Percentiles rank a stretch among this genome's conserved stretches.
Conservation (phyloP, 2,329 filamentous ascomycete genomes). For the Pseudogymnoascus sp. region DNA sequence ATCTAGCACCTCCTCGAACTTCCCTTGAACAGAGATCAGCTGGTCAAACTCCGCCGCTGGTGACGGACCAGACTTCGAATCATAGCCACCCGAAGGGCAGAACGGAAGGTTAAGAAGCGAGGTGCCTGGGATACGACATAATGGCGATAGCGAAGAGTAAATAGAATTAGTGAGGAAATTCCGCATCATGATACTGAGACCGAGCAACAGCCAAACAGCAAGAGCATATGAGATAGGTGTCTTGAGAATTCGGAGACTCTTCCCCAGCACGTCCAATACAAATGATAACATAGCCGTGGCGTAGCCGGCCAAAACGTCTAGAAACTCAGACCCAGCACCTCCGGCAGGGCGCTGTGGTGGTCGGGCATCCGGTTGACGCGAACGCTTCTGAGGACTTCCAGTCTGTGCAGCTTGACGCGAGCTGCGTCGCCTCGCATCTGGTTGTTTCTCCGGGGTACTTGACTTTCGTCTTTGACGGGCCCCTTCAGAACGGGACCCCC, state of each 20-base stretch:
- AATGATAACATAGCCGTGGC: slow-evolving; percentile 32
- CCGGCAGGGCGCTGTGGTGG: background rate
- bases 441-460: slow-evolving; percentile 13
- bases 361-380: background rate
- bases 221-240: slow-evolving; percentile 54
- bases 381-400: slow-evolving; percentile 19
- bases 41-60: slow-evolving; percentile 55
- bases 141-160: slow-evolving; percentile 52
- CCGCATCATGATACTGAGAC: slow-evolving; percentile 48
- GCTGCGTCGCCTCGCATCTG: slow-evolving; percentile 16
- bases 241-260: slow-evolving; percentile 54
- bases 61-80: slow-evolving; percentile 18
- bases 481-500: slow-evolving; percentile 12
- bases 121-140: slow-evolving; percentile 61
- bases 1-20: slow-evolving; percentile 67
- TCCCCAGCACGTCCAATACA: slow-evolving; percentile 44
- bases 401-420: slow-evolving; percentile 13
- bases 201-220: slow-evolving; percentile 51
- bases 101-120: slow-evolving; percentile 55
- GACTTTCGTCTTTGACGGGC: slow-evolving; percentile 10
- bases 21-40: slow-evolving; percentile 64
- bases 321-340: background rate
- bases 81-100: slow-evolving; percentile 35
- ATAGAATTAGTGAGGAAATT: slow-evolving; percentile 55
- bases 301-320: slow-evolving; percentile 19